Percentiles rank a stretch among this genome's conserved stretches.
Conservation (phyloP, 2,329 filamentous ascomycete species). For the Cladosporium phlei region DNA sequence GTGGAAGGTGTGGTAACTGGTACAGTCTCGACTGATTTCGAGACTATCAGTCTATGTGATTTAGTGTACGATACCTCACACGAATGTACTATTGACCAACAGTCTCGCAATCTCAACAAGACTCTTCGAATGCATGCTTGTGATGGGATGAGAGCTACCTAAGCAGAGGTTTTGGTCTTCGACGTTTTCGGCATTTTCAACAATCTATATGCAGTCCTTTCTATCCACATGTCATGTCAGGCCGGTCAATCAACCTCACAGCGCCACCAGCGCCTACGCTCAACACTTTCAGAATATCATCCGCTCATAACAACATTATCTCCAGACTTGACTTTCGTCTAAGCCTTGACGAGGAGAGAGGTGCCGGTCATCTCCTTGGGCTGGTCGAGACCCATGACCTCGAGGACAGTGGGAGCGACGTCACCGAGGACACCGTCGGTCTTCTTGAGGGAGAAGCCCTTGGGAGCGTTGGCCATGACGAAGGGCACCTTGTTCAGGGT, state of each 20-base stretch:
- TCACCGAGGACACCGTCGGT: conserved; percentile 88
- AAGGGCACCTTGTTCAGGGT: conserved; percentile 98
- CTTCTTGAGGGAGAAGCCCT: conserved; percentile 81
- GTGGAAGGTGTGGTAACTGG: conserved; percentile 33
- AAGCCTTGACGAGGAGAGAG: conserved; percentile 75
- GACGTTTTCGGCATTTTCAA: no score
- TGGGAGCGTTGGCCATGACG: conserved; percentile 93
- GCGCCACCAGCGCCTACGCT: conserved; percentile 13
- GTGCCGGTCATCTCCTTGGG: conserved; percentile 88
- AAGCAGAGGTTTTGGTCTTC: no score
- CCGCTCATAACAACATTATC: not conserved
- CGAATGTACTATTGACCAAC: no score
- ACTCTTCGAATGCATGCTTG: no score
- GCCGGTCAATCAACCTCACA: no score
- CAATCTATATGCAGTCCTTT: no score
- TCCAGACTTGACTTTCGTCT: conserved; percentile 6
- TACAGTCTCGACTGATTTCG: conserved; percentile 7
- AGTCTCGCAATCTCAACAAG: no score
- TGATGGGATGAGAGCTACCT: no score
- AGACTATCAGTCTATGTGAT: conserved; percentile 1
- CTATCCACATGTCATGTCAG: no score
- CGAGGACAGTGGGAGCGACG: conserved; percentile 89
- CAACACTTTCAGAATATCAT: conserved; percentile 8
- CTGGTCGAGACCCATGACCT: conserved; percentile 83
- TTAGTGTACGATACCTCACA: no score